Percentiles rank a stretch among this genome's conserved stretches.
These are phyloP conservation scores for Phytophthora megakarya DNA, from an alignment of 352 stramenopile genomes.

Conservation along the genomic window DNA sequence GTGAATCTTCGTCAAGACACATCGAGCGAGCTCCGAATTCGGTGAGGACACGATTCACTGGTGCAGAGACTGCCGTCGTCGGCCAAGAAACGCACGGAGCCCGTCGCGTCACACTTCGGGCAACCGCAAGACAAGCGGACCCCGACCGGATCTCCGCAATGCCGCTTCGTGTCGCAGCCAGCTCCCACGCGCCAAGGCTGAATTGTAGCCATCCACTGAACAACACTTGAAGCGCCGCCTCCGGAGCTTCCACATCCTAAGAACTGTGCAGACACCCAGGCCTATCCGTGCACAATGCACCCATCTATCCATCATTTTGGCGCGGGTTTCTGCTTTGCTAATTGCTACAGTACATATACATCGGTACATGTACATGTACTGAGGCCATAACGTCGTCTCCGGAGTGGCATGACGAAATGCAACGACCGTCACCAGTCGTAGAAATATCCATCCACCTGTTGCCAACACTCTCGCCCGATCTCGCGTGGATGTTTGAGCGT, in stretches of 20 bases:
- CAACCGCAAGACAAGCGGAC: slow-evolving; percentile 21
- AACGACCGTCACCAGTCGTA: slow-evolving; percentile 18
- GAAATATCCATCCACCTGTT: too few relatives aligned
- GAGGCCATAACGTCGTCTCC: neutral
- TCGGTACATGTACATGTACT: too few relatives aligned
- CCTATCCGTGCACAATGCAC: slow-evolving; percentile 28
- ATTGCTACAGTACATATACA: too few relatives aligned
- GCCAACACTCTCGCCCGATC: slow-evolving; percentile 25
- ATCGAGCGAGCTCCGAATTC: slow-evolving; percentile 22
- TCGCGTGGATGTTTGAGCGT: slow-evolving; percentile 2
- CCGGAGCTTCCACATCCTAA: slow-evolving; percentile 21
- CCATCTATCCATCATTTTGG: slow-evolving; percentile 31
- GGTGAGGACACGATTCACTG: slow-evolving; percentile 18
- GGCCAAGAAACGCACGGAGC: slow-evolving; percentile 28
- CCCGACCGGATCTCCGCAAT: slow-evolving; percentile 23
- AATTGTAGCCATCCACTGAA: slow-evolving; percentile 16
- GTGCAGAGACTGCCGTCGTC: slow-evolving; percentile 27
- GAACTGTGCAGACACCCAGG: slow-evolving; percentile 10
- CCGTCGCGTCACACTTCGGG: slow-evolving; percentile 33
- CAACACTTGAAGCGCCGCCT: neutral
- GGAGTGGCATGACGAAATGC: slow-evolving; percentile 17
- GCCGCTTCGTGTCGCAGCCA: slow-evolving; percentile 24
- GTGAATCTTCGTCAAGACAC: slow-evolving; percentile 22
- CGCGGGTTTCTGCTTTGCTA: neutral
- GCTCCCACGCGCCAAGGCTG: slow-evolving; percentile 11